Evolutionary conservation across 2,329 filamentous ascomycete species (phyloP), one percentile per base, ranked within the genome.

Genomic region (Fusarium sp.): DNA sequence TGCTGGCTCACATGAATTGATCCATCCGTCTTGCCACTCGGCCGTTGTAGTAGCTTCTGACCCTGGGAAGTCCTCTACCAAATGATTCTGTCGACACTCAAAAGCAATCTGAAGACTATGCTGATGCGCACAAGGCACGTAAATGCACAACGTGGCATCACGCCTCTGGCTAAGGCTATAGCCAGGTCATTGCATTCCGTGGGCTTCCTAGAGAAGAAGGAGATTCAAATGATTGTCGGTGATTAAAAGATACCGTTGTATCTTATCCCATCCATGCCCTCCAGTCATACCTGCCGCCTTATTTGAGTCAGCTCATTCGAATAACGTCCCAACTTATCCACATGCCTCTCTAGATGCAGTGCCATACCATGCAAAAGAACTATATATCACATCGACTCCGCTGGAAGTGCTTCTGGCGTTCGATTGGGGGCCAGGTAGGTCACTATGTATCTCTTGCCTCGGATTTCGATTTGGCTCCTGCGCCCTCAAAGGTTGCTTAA

Each of bases 1-100:
- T 73, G 63, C 60, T 70, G 60, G 65, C 77, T 79, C 77, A 79
- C 77, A 79, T 79, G 77, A 79, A 78, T 77, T 51, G 55, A 62
- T 53, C 55, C 41, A 56, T 68, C 59, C 61, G 52, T 58, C 42
- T 44, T 53, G 66, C 51, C 57, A 67, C 59, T 64, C 37, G 45
- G 48, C 37, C 44, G 25, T 59, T 61, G 58, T 42, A 18, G n/a
- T 20, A 29, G 53, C 48, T 51, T 57, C 44, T 47, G 24, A 44
- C n/a, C 40, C 56, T 61, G 57, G 61, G 47, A 67, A 34, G 20
- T 53, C 51, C 54, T 65, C 65, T 58, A 25, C 65, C 51, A 54
- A 69, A 58, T 25, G 46, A 55, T 37, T 53, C 67, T 54, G 46
- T 65, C 34, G 53, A 72, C 47, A 54, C 58, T 67, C 60, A 74